These are phyloP conservation scores for Plasmodium berghei DNA, from an alignment of 169 alveolate species.

Conservation along the genomic window DNA sequence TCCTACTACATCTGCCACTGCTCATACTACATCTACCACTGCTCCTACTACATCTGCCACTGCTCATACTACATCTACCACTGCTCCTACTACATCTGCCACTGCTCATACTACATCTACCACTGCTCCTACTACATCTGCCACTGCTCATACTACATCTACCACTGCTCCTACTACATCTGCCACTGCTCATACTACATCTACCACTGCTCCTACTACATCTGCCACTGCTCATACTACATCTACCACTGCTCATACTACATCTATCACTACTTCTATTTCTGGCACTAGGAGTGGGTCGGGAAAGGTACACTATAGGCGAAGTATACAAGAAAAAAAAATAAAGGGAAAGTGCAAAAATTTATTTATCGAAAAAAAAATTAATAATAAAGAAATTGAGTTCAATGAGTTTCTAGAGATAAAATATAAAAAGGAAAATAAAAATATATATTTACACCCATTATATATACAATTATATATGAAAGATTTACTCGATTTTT, in stretches of 20 bases:
- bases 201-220: neutral
- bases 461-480: constrained; percentile 49
- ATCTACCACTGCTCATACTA: no score
- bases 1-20: neutral
- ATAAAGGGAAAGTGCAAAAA: constrained; percentile 43
- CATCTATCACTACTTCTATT: neutral
- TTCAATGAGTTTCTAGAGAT: constrained; percentile 65
- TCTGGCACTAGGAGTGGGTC: neutral
- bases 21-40: no score
- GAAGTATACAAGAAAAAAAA: constrained; percentile 58
- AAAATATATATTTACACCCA: constrained; percentile 46
- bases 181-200: no score
- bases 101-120: no score
- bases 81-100: neutral
- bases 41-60: neutral
- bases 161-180: no score
- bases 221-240: no score
- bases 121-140: neutral
- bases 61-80: no score
- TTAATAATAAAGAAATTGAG: constrained; percentile 29
- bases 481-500: constrained; percentile 51
- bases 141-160: no score
- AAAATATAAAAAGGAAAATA: constrained; percentile 14
- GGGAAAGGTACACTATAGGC: constrained; percentile 11
- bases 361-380: constrained; percentile 46